Conservation (phyloP, 2,329 filamentous ascomycete genomes). For the Hypoxylon sp. region DNA sequence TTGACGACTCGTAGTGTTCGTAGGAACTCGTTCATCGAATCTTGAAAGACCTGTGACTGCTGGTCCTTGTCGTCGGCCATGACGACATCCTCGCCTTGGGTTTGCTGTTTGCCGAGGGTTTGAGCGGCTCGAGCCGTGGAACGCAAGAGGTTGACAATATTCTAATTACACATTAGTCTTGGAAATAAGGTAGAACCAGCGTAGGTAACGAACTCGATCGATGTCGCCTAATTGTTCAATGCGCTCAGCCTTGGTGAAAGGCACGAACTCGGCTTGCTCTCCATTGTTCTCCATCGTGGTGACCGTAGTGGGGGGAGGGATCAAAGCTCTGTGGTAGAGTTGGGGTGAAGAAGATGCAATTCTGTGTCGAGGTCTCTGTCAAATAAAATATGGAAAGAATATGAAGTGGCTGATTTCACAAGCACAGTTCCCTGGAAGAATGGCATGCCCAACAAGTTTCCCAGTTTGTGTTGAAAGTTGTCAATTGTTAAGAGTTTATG, state of each 20-base stretch:
- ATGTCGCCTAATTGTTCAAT: conserved; percentile 86
- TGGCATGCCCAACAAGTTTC: too few relatives aligned
- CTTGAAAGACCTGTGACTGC: conserved; percentile 70
- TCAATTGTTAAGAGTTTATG: too few relatives aligned
- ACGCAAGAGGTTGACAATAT: conserved; percentile 64
- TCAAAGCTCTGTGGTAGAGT: background rate
- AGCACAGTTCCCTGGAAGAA: too few relatives aligned
- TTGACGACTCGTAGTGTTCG: conserved; percentile 80
- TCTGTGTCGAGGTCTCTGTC: background rate
- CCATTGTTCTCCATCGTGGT: conserved; percentile 41
- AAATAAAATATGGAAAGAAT: too few relatives aligned
- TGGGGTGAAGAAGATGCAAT: background rate
- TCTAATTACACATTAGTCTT: conserved; percentile 52
- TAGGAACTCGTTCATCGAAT: conserved; percentile 77
- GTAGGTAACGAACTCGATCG: conserved; percentile 69
- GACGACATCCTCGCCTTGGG: conserved; percentile 48
- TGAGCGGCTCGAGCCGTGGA: conserved; percentile 74
- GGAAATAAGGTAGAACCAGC: background rate
- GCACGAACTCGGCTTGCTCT: conserved; percentile 57
- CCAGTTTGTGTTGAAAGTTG: too few relatives aligned
- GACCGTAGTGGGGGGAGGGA: background rate
- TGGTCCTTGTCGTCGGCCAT: conserved; percentile 60
- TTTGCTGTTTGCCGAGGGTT: conserved; percentile 69
- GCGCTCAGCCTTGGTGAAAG: conserved; percentile 82
- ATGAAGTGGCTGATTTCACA: too few relatives aligned